Conservation (phyloP, 495 filamentous ascomycete species). For the Penicillium atrosanguineum region DNA sequence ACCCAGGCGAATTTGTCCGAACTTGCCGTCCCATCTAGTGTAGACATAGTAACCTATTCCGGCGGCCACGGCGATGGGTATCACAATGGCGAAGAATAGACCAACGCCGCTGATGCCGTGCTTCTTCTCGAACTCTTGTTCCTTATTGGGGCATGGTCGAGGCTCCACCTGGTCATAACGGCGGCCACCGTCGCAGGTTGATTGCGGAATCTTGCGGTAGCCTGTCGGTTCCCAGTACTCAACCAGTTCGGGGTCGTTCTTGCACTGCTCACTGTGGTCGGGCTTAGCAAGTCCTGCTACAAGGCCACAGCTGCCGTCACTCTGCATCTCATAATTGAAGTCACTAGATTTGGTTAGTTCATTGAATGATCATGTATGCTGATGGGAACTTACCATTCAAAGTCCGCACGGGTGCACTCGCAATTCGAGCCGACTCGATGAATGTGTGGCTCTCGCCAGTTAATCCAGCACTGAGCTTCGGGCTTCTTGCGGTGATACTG, state of each 20-base stretch:
- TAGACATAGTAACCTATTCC: conserved; percentile 83
- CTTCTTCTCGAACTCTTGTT: conserved; percentile 71
- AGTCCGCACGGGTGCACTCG: conserved; percentile 78
- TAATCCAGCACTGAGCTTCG: conserved; percentile 74
- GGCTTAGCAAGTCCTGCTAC: conserved; percentile 66
- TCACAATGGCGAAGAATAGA: conserved; percentile 83
- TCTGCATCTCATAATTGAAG: conserved; percentile 84
- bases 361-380: not conserved
- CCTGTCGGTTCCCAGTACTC: conserved; percentile 83
- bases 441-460: conserved; percentile 65
- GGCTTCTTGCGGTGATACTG: conserved; percentile 87
- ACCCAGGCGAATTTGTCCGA: conserved; percentile 84
- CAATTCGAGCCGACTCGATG: conserved; percentile 67
- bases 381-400: conserved; percentile 72
- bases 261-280: conserved; percentile 66
- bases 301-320: conserved; percentile 70
- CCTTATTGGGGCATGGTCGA: conserved; percentile 67
- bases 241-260: conserved; percentile 56
- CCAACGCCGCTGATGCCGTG: conserved; percentile 67
- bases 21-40: conserved; percentile 81
- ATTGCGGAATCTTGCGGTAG: conserved; percentile 86
- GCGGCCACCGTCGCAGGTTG: conserved; percentile 74
- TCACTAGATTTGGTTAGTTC: conserved; percentile 57
- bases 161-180: conserved; percentile 63
- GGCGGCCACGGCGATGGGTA: conserved; percentile 66